These are phyloP conservation scores for Clathrus columnatus DNA, from an alignment of 768 basidiomycete genomes.

Conservation along the genomic window DNA sequence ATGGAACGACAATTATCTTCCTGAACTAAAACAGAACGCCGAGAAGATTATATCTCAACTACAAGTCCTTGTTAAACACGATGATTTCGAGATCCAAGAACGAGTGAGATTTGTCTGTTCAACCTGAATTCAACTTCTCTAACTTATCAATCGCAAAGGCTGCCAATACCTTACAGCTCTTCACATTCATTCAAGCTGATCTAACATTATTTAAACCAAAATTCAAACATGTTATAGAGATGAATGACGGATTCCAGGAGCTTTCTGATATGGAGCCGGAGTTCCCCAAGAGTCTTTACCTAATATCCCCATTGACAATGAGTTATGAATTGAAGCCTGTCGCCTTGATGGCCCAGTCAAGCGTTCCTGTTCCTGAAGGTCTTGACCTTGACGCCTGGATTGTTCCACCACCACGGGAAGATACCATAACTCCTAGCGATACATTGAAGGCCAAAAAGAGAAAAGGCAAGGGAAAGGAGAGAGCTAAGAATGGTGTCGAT, in stretches of 20 bases:
- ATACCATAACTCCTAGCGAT: constrained; percentile 29
- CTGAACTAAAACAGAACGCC: constrained; percentile 56
- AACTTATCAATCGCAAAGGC: constrained; percentile 39
- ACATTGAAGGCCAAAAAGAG: constrained; percentile 25
- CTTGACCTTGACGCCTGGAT: constrained; percentile 84
- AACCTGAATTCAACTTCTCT: background rate
- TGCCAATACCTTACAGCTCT: constrained; percentile 68
- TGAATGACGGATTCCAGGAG: constrained; percentile 17
- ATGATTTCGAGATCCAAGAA: constrained; percentile 87
- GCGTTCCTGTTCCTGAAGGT: constrained; percentile 74
- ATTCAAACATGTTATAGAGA: constrained; percentile 19
- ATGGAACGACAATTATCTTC: constrained; percentile 69
- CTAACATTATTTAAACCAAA: constrained; percentile 43
- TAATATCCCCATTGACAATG: constrained; percentile 73
- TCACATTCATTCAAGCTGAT: constrained; percentile 70
- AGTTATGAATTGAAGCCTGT: constrained; percentile 81
- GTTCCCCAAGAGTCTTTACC: constrained; percentile 85
- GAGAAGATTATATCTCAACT: constrained; percentile 53
- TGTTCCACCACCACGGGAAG: constrained; percentile 44
- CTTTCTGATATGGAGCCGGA: constrained; percentile 37
- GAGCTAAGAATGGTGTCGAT: constrained; percentile 21
- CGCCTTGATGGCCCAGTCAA: constrained; percentile 67
- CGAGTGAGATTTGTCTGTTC: constrained; percentile 43
- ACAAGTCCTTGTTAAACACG: constrained; percentile 45
- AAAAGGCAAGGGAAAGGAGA: constrained; percentile 31